phyloP scores from a whole-genome alignment of 139 green algal species.

The Auxenochlorella pyrenoidosa region DNA sequence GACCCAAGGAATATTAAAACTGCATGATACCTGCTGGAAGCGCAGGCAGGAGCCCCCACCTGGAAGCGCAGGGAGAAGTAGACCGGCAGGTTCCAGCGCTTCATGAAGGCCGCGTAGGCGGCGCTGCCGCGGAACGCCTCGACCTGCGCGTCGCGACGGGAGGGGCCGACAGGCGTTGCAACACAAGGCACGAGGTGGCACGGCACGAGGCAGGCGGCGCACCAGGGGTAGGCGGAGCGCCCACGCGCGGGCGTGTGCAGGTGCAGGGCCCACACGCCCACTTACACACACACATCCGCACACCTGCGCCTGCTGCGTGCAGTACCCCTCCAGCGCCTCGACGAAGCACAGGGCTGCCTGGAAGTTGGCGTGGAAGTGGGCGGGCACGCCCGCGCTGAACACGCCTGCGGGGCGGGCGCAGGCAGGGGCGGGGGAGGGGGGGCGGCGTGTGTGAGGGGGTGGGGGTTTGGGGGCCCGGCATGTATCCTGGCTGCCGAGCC shows the following conservation, averaged over 20 bases:
- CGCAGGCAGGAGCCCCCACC: no score
- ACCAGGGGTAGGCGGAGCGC: background rate
- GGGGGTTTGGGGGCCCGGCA: background rate
- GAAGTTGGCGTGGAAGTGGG: constrained; percentile 90
- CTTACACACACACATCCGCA: background rate
- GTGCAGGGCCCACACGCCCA: no score
- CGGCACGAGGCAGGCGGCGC: background rate
- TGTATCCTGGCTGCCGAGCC: no score
- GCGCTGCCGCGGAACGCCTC: constrained; percentile 67
- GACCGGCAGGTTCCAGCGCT: constrained; percentile 91
- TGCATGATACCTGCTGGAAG: no score
- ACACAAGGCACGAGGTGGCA: no score
- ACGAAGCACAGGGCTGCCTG: constrained; percentile 67
- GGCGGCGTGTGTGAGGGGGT: background rate
- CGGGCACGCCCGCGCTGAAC: constrained; percentile 88
- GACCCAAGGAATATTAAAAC: no score
- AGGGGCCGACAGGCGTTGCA: background rate
- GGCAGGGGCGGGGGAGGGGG: background rate
- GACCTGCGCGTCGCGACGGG: constrained; percentile 43
- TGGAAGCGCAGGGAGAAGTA: constrained; percentile 94
- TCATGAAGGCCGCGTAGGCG: constrained; percentile 69
- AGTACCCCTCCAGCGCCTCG: constrained; percentile 50
- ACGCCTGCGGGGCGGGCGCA: constrained; percentile 50
- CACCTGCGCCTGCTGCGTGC: constrained; percentile 10
- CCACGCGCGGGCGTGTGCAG: background rate